Evolutionary conservation across 345 rosid genomes (phyloP).

Genomic region (Lumnitzera racemosa): DNA sequence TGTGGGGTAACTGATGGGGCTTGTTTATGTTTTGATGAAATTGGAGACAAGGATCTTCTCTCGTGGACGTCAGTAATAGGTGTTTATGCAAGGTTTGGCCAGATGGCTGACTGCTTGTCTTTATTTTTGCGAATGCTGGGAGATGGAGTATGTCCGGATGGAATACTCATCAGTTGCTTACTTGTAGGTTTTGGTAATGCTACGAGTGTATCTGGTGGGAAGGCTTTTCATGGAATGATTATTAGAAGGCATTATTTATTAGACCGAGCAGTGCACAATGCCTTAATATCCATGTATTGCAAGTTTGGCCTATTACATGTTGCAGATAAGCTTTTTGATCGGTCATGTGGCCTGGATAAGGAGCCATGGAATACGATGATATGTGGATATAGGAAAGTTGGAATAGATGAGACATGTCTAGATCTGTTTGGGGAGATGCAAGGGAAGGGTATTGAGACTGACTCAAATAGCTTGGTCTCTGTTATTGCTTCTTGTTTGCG

Average conservation of each 20-base stretch:
- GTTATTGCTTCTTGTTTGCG: constrained; percentile 49
- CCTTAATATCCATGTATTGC: constrained; percentile 55
- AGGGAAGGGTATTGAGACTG: constrained; percentile 24
- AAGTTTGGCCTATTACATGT: constrained; percentile 34
- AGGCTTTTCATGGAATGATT: constrained; percentile 50
- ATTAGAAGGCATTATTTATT: constrained; percentile 32
- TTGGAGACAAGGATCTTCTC: constrained; percentile 42
- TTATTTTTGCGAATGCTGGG: constrained; percentile 58
- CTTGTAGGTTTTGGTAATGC: constrained; percentile 43
- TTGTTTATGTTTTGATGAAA: constrained; percentile 36
- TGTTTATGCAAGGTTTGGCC: constrained; percentile 38
- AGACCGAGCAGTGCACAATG: constrained; percentile 33
- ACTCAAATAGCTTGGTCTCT: constrained; percentile 39
- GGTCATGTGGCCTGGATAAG: constrained; percentile 12
- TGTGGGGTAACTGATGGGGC: constrained; percentile 39
- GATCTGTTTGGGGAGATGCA: constrained; percentile 43
- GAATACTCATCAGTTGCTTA: constrained; percentile 49
- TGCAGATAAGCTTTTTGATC: constrained; percentile 41
- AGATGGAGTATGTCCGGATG: constrained; percentile 35
- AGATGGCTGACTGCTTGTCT: constrained; percentile 29
- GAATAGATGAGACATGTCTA: constrained; percentile 31
- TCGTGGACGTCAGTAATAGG: constrained; percentile 68
- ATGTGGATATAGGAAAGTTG: constrained; percentile 38
- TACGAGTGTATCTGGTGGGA: constrained; percentile 32
- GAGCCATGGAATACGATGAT: constrained; percentile 55